phyloP scores from a whole-genome alignment of 495 filamentous ascomycete species.

The Aspergillus olivimuriae region DNA sequence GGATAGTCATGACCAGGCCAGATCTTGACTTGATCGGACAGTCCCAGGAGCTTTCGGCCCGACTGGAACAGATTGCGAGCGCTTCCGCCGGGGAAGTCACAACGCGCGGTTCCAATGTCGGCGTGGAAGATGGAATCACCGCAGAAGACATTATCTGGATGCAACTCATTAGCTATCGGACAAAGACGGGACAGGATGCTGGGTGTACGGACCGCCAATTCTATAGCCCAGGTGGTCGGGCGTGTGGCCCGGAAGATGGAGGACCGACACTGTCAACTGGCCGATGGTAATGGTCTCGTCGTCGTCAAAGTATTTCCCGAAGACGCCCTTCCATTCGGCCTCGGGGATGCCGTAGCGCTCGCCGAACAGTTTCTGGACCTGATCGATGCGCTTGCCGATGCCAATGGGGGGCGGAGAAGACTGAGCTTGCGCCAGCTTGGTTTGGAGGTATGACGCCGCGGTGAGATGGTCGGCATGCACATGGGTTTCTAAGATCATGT shows the following conservation, averaged over 20 bases:
- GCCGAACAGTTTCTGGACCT: constrained; percentile 40
- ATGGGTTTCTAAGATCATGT: constrained; percentile 47
- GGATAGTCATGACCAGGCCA: constrained; percentile 45
- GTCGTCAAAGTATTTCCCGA: constrained; percentile 42
- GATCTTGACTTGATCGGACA: constrained; percentile 32
- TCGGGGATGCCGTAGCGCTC: constrained; percentile 32
- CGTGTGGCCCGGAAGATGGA: constrained; percentile 51
- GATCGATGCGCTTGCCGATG: constrained; percentile 44
- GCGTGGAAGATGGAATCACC: constrained; percentile 50
- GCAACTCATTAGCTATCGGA: too few species aligned
- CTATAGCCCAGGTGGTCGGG: constrained; percentile 51
- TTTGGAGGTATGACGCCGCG: constrained; percentile 44
- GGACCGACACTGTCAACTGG: constrained; percentile 25
- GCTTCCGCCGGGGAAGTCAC: constrained; percentile 49
- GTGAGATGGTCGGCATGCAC: constrained; percentile 52
- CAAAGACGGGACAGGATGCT: too few species aligned
- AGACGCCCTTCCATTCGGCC: constrained; percentile 32
- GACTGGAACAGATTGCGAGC: constrained; percentile 35
- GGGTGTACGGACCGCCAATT: too few species aligned
- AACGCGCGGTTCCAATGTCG: constrained; percentile 48
- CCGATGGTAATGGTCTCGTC: constrained; percentile 43
- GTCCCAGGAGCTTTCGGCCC: constrained; percentile 32
- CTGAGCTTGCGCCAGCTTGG: constrained; percentile 18
- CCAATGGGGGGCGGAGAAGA: constrained; percentile 27
- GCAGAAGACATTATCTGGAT: constrained; percentile 46